These are phyloP conservation scores for Chalaropsis ovoidea DNA, from an alignment of 2,329 filamentous ascomycete species.

Conservation along the genomic window DNA sequence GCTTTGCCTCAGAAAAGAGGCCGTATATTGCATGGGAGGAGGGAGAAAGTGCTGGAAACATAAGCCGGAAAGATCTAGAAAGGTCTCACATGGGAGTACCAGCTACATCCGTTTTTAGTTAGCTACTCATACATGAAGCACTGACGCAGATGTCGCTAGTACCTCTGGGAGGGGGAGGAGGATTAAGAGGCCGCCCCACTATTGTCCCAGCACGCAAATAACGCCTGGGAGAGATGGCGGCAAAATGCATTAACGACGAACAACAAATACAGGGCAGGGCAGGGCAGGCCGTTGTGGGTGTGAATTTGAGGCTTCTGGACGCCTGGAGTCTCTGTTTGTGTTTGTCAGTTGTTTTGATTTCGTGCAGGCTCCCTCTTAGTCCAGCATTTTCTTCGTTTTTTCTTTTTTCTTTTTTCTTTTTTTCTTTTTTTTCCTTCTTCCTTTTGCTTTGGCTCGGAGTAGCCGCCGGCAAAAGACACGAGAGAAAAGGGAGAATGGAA, in stretches of 20 bases:
- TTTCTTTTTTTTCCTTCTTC: background rate
- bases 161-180: slow-evolving; percentile 8
- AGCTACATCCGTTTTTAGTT: slow-evolving; percentile 14
- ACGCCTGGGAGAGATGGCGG: background rate
- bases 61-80: slow-evolving; percentile 5
- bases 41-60: background rate
- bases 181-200: background rate
- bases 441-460: background rate
- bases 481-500: background rate
- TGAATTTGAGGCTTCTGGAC: too few species aligned
- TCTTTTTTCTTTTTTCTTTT: background rate
- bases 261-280: slow-evolving; percentile 1
- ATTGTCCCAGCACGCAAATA: background rate
- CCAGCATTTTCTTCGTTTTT: background rate
- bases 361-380: background rate
- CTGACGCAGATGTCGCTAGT: background rate
- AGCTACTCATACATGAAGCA: background rate
- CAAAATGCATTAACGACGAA: background rate
- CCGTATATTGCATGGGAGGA: background rate
- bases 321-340: too few species aligned
- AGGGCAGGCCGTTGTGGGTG: background rate
- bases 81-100: slow-evolving; percentile 11
- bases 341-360: background rate
- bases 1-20: background rate
- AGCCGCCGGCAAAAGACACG: background rate